phyloP scores from a whole-genome alignment of 805 yeast species.

The Metschnikowia cubensis region DNA sequence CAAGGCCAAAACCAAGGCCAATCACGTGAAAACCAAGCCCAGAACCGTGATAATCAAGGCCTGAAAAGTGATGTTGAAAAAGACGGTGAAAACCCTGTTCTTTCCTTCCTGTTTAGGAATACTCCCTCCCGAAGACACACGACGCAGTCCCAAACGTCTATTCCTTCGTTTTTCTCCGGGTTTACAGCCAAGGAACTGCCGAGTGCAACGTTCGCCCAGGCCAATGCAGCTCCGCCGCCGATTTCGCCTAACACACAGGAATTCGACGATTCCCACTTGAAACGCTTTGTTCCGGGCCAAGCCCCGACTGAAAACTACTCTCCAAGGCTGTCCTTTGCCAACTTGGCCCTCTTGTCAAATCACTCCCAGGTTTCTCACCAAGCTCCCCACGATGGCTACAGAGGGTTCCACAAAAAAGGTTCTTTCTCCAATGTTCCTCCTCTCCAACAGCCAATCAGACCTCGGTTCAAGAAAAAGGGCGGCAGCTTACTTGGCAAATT shows the following conservation, averaged over 20 bases:
- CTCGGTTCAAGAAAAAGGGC: slow-evolving; percentile 39
- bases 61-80: background rate
- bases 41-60: background rate
- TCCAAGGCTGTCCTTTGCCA: slow-evolving; percentile 16
- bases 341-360: slow-evolving; percentile 4
- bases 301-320: slow-evolving; percentile 11
- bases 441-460: slow-evolving; percentile 46
- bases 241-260: slow-evolving; percentile 10
- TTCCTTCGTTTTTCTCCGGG: slow-evolving; percentile 3
- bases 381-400: slow-evolving; percentile 23
- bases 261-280: slow-evolving; percentile 1
- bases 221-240: background rate
- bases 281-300: slow-evolving; percentile 1
- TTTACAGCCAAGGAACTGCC: slow-evolving; percentile 2
- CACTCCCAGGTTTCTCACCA: slow-evolving; percentile 3
- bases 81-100: slow-evolving; percentile 2
- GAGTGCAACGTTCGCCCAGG: background rate
- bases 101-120: slow-evolving; percentile 8
- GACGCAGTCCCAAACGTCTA: slow-evolving; percentile 5
- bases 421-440: slow-evolving; percentile 40
- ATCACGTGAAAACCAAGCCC: background rate
- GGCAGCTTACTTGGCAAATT: slow-evolving; percentile 37
- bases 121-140: slow-evolving; percentile 2
- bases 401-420: slow-evolving; percentile 38
- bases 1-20: background rate